These are phyloP conservation scores for Mrakia frigida DNA, from an alignment of 768 basidiomycete species.

Conservation along the genomic window DNA sequence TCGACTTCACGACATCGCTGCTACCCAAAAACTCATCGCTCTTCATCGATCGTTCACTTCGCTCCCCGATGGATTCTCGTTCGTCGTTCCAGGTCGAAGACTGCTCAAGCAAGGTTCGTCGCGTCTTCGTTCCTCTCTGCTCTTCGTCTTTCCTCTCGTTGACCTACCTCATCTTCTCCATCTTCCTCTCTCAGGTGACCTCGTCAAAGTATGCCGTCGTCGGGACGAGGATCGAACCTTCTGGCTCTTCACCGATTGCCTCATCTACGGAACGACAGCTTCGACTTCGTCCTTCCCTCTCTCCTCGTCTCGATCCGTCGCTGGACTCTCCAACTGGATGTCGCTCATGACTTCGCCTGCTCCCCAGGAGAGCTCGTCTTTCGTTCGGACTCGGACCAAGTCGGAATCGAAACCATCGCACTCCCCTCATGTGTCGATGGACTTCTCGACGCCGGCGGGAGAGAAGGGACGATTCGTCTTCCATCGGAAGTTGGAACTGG, in stretches of 20 bases:
- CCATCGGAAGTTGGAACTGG: conserved; percentile 35
- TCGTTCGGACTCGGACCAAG: not conserved
- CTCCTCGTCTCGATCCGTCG: conserved; percentile 69
- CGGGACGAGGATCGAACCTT: conserved; percentile 25
- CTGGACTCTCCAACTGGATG: conserved; percentile 42
- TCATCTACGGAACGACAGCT: conserved; percentile 31
- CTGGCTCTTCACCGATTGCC: conserved; percentile 34
- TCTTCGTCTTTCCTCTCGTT: not conserved
- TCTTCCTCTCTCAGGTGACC: conserved; percentile 16
- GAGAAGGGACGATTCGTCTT: conserved; percentile 33
- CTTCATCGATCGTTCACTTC: conserved; percentile 71
- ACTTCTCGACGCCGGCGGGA: not conserved
- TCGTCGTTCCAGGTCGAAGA: conserved; percentile 73
- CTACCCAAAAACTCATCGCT: conserved; percentile 67
- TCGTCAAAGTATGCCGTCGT: conserved; percentile 23
- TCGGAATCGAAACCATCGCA: not conserved
- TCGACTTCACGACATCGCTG: conserved; percentile 69
- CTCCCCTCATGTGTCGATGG: not conserved
- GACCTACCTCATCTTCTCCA: not conserved
- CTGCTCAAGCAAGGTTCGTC: conserved; percentile 57
- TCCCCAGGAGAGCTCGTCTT: not conserved
- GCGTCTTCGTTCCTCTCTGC: not conserved
- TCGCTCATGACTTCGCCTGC: not conserved
- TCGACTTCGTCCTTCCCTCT: conserved; percentile 39
- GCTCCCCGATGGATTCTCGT: conserved; percentile 59